Evolutionary conservation across 306 rosid genomes (phyloP).

Genomic region (cucumber (Cucumis sativus)): Cucumber_9930_V3 NC_026660.2:5192501-5193000

Average conservation of each 20-base stretch:
- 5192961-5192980: not conserved
- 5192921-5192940: not conserved
- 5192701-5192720: not conserved
- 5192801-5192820: not conserved
- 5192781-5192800: not conserved
- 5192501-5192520: conserved; percentile 13
- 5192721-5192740: not conserved
- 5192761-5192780: not conserved
- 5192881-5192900: not conserved
- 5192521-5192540: conserved; percentile 28
- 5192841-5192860: not conserved
- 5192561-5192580: conserved; percentile 9
- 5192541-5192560: conserved; percentile 18
- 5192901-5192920: not conserved
- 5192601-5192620: conserved; percentile 21
- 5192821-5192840: not conserved
- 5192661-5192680: conserved; percentile 52
- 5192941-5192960: not conserved
- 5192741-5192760: not conserved
- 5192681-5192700: conserved; percentile 27
- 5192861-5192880: not conserved
- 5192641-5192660: conserved; percentile 45
- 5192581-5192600: conserved; percentile 10
- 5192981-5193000: not conserved
- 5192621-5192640: conserved; percentile 53